Evolutionary conservation across 495 filamentous ascomycete genomes (phyloP), one percentile per base, ranked within the genome.

Genomic region (Neurospora sp.): DNA sequence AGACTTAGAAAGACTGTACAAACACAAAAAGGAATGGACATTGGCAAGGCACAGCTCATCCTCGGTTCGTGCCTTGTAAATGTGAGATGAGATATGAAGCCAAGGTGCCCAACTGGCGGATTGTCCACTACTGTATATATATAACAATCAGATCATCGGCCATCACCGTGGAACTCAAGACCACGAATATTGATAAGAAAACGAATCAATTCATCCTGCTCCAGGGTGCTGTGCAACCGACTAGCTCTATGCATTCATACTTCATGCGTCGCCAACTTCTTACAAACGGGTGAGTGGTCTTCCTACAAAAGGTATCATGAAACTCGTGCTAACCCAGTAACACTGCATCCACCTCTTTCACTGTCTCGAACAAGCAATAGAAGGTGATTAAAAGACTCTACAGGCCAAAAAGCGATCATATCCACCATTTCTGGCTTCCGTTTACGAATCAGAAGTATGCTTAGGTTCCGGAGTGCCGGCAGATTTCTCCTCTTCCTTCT

Each of bases 251-350:
- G 41, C 39, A 31, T 61, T 61, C 53, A 61, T 73, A 69, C 70
- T 71, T 44, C n/a, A 71, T 71, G 42, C 53, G 53, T 68, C 69
- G 27, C 74, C 71, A 72, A 46, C 44, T 73, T 46, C 71, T 37
- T 38, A 37, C 40, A 73, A 46, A n/a, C 14, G 6, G 16, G 22
- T 35, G 6, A 61, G 14, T 31, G 27, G 27, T 61, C 12, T 53
- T 35, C 48, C 40, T 71, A 72, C 44, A 74, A 70, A 76, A 76
- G 76, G 76, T 78, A 75, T 77, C 75, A 75, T 78, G 72, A 70
- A 74, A 75, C 53, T 61, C n/a, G 74, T 69, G 68, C 44, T 68
- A 53, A 68, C 68, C 72, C 71, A 68, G n/a, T 71, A 74, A 75
- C 59, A 75, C 38, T 70, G 66, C 74, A 74, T 41, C 59, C 69